These are phyloP conservation scores for Cudoniella acicularis DNA, from an alignment of 495 filamentous ascomycete species.

Conservation along the genomic window DNA sequence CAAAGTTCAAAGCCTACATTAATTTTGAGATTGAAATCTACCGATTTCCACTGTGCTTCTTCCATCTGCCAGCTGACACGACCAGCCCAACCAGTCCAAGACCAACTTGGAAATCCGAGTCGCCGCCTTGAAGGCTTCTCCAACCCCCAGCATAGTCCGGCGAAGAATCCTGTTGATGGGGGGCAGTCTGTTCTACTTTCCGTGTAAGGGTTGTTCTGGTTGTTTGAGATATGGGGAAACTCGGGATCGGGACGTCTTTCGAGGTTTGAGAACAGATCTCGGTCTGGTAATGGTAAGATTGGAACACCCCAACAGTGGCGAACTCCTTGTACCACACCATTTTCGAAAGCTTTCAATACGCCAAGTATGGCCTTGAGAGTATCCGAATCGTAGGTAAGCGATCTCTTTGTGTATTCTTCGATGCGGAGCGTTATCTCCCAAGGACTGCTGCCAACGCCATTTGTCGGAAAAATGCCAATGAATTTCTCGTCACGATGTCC, in stretches of 20 bases:
- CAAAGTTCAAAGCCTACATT: no score
- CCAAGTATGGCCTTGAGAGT: background rate
- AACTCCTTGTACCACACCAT: no score
- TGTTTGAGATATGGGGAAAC: background rate
- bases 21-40: no score
- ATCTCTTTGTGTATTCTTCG: background rate
- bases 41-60: no score
- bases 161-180: no score
- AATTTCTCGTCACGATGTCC: background rate
- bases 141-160: background rate
- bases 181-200: no score
- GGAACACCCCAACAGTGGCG: no score
- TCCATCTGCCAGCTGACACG: background rate
- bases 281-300: no score
- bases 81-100: background rate
- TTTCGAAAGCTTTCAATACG: background rate
- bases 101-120: background rate
- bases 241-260: background rate
- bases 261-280: background rate
- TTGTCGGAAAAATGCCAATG: background rate
- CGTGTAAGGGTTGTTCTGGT: no score
- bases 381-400: background rate
- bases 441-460: no score
- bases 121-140: background rate
- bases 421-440: no score